Conservation (phyloP, 192 early-diverging fungal genomes). For the Blastocladiella britannica region DNA sequence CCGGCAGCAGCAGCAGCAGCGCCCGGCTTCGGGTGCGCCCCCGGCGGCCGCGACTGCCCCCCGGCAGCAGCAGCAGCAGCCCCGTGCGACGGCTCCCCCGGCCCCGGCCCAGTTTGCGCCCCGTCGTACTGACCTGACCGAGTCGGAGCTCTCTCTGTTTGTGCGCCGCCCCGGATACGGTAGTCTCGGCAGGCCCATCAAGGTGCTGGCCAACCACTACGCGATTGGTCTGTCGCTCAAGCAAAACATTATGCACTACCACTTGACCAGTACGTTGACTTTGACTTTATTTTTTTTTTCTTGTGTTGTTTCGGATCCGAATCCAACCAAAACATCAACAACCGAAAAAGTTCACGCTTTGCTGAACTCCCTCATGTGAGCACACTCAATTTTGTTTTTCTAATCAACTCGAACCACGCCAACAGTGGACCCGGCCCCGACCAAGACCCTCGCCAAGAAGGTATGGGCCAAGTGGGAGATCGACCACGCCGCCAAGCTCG, state of each 20-base stretch:
- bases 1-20: not conserved
- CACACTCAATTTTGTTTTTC: not conserved
- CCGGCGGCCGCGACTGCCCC: not conserved
- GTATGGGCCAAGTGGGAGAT: slow-evolving; percentile 20
- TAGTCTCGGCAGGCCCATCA: slow-evolving; percentile 14
- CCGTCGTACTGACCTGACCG: not conserved
- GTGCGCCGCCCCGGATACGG: slow-evolving; percentile 22
- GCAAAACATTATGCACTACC: too few relatives aligned
- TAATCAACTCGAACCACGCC: too few relatives aligned
- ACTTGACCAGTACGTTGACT: too few relatives aligned
- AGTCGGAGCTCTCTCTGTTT: slow-evolving; percentile 18
- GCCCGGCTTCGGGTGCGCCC: not conserved
- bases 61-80: not conserved
- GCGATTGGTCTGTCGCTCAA: not conserved
- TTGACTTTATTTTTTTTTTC: too few relatives aligned
- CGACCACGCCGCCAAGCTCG: not conserved
- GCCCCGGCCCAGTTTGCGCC: not conserved
- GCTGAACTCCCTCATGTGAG: too few relatives aligned
- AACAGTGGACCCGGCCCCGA: not conserved
- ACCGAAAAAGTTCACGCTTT: too few relatives aligned
- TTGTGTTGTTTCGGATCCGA: too few relatives aligned
- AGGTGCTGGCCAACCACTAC: slow-evolving; percentile 47
- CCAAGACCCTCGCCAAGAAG: slow-evolving; percentile 2
- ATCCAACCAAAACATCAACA: too few relatives aligned
- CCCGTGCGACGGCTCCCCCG: not conserved